Evolutionary conservation across 2,329 filamentous ascomycete species (phyloP), one percentile per base, ranked within the genome.

Genomic region (Trichoderma semiorbis): DNA sequence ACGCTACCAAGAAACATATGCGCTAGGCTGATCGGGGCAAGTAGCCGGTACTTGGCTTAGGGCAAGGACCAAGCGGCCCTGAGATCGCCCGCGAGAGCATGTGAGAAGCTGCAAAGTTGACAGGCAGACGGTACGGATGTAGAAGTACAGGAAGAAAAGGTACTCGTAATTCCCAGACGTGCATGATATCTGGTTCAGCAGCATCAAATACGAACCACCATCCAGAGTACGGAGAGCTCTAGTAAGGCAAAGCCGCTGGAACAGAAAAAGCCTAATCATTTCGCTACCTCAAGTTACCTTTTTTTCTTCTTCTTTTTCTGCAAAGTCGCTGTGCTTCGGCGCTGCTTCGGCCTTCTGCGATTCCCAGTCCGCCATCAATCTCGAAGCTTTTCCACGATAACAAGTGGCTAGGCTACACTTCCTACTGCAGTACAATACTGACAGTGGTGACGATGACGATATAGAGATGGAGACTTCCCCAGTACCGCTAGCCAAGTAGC

Each of bases 41-140:
- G 60, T 71, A 55, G 53, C 62, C 36, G 60, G 68, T 70, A 70
- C 68, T 50, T 70, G 21, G 16, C 21, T 71, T 60, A 71, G 62
- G 69, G 69, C 69, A 65, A 64, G 50, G 50, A 60, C n/a, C 61
- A 71, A 34, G 39, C 28, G 57, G 39, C 58, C 58, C 43, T 62
- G 18, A n/a, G 60, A 70, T 70, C 55, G 66, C 63, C 61, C 36
- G 21, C 28, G 28, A 32, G 36, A 60, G 26, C 62, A 71, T 71
- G 69, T 71, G 69, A 63, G 61, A 60, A 71, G 61, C 65, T 61
- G 65, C 53, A 61, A 14, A 47, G 53, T 47, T 28, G 65, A 60
- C 28, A n/a, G 18, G 30, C 57, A 60, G 57, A 5, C 28, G 55
- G 24, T 43, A n/a, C 39, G 7, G 7, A 30, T 62, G 58, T 62